These are phyloP conservation scores for Paraconiothyrium brasiliense DNA, from an alignment of 2,329 filamentous ascomycete genomes.

Conservation along the genomic window DNA sequence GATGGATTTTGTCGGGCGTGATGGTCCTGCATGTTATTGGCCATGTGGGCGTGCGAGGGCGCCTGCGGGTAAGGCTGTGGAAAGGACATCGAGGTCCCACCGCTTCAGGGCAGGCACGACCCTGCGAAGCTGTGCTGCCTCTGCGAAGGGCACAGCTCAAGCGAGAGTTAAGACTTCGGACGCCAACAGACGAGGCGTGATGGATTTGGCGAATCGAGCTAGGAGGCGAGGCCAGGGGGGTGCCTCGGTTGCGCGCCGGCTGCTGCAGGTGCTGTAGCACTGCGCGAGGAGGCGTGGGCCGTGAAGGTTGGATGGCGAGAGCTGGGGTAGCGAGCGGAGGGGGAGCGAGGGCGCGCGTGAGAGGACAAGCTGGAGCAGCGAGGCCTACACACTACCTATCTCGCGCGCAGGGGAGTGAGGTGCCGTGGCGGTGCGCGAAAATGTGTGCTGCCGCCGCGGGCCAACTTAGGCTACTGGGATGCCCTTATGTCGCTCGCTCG, in stretches of 20 bases:
- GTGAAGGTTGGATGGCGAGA: background rate
- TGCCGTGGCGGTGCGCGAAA: constrained; percentile 12
- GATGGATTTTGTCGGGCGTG: constrained; percentile 40
- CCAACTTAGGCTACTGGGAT: constrained; percentile 11
- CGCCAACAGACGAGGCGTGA: constrained; percentile 20
- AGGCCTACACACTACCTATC: background rate
- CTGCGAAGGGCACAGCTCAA: constrained; percentile 18
- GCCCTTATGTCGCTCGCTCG: background rate
- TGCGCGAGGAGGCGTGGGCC: background rate
- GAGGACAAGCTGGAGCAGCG: background rate
- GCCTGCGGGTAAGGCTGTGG: constrained; percentile 44
- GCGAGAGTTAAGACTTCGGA: constrained; percentile 18
- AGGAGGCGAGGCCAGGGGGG: constrained; percentile 15
- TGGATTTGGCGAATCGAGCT: constrained; percentile 18
- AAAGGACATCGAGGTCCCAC: constrained; percentile 35
- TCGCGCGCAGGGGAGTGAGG: background rate
- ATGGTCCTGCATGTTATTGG: constrained; percentile 47
- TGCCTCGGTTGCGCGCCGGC: constrained; percentile 16
- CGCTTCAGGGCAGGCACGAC: constrained; percentile 32
- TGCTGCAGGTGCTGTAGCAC: constrained; percentile 11
- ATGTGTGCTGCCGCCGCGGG: constrained; percentile 10
- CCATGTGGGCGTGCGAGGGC: constrained; percentile 42
- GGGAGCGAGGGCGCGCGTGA: background rate
- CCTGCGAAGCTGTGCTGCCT: constrained; percentile 29
- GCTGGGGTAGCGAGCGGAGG: background rate